Conservation (phyloP, 768 basidiomycete genomes). For the Tylopilus felleus region DNA sequence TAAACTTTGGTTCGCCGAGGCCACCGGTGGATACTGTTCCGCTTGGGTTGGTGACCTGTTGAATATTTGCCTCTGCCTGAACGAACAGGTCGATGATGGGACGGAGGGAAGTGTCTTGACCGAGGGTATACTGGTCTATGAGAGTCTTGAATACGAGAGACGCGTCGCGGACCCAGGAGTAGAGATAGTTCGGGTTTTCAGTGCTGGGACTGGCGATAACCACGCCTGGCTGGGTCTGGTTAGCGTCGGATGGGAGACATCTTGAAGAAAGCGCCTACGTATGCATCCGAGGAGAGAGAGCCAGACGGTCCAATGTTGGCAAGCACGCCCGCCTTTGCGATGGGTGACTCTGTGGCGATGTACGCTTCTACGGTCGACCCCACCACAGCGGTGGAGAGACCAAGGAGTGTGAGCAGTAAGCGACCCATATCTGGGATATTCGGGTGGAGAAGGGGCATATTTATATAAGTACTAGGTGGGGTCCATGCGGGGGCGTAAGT, state of each 20-base stretch:
- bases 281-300: constrained; percentile 42
- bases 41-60: constrained; percentile 68
- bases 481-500: too few species aligned
- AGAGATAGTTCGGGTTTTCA: constrained; percentile 61
- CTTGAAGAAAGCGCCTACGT: constrained; percentile 31
- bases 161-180: constrained; percentile 74
- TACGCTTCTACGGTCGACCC: too few species aligned
- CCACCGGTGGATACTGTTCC: constrained; percentile 64
- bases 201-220: constrained; percentile 58
- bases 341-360: constrained; percentile 48
- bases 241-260: too few species aligned
- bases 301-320: constrained; percentile 62
- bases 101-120: constrained; percentile 48
- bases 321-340: constrained; percentile 64
- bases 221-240: constrained; percentile 37
- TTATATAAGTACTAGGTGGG: too few species aligned
- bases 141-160: constrained; percentile 66
- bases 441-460: too few species aligned
- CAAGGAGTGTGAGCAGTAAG: too few species aligned
- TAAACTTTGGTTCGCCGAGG: constrained; percentile 84
- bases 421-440: too few species aligned
- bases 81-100: constrained; percentile 58
- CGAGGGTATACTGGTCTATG: constrained; percentile 49
- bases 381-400: too few species aligned
- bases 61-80: constrained; percentile 50